Evolutionary conservation across 495 filamentous ascomycete genomes (phyloP).

Genomic region (Amorphotheca resinae): DNA sequence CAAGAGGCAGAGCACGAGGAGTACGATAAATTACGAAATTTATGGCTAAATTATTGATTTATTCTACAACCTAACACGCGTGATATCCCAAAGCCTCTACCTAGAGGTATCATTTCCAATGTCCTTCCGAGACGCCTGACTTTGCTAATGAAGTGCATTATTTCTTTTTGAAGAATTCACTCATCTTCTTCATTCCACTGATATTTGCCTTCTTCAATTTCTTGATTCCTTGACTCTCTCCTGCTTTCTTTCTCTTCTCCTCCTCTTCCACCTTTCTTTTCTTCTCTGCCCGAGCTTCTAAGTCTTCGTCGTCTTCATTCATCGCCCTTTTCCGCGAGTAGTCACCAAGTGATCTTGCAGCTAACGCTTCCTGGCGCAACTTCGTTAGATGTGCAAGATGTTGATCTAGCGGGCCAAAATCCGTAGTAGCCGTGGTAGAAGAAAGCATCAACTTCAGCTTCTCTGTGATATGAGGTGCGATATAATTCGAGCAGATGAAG

Average conservation of each 20-base stretch:
- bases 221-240: constrained; percentile 59
- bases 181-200: constrained; percentile 93
- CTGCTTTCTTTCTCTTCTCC: constrained; percentile 49
- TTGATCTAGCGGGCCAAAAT: constrained; percentile 57
- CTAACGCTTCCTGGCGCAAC: constrained; percentile 54
- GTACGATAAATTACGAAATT: constrained; percentile 10
- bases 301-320: constrained; percentile 64
- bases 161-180: constrained; percentile 79
- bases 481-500: constrained; percentile 66
- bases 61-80: background rate
- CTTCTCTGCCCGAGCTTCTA: constrained; percentile 62
- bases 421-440: constrained; percentile 32
- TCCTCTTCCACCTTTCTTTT: constrained; percentile 54
- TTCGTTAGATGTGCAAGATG: constrained; percentile 52
- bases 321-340: constrained; percentile 58
- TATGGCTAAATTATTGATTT: constrained; percentile 1
- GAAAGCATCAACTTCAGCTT: constrained; percentile 37
- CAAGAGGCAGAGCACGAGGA: constrained; percentile 22
- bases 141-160: constrained; percentile 4
- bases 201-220: constrained; percentile 82
- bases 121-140: background rate
- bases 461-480: constrained; percentile 39
- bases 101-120: too few species aligned
- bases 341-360: constrained; percentile 53
- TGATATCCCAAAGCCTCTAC: background rate